Evolutionary conservation across 2,329 filamentous ascomycete species (phyloP).

Genomic region (Fusarium agapanthi): DNA sequence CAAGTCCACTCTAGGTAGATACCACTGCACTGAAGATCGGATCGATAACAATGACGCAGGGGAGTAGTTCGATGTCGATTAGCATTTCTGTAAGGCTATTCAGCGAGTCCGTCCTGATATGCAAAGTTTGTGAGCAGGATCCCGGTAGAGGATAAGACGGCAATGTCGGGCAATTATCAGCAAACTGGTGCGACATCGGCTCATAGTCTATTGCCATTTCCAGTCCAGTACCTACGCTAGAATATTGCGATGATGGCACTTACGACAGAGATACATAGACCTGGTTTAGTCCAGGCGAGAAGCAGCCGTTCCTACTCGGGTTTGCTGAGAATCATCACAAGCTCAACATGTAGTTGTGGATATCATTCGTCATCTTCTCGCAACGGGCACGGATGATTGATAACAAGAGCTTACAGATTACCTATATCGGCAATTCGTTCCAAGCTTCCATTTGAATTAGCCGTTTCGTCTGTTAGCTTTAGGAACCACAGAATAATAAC

Average conservation of each 20-base stretch:
- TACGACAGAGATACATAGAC: neutral
- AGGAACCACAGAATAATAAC: neutral
- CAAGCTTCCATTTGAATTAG: neutral
- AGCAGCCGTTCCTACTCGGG: neutral
- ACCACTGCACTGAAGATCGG: neutral
- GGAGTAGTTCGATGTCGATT: neutral
- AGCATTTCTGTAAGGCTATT: neutral
- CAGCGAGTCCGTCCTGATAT: neutral
- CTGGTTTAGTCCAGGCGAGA: neutral
- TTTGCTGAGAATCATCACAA: neutral
- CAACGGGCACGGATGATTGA: neutral
- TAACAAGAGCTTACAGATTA: neutral
- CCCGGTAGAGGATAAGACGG: neutral
- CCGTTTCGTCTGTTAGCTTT: no score
- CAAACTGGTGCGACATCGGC: neutral
- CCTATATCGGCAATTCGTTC: neutral
- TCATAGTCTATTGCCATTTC: neutral
- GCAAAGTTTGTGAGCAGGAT: neutral
- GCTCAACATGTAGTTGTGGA: neutral
- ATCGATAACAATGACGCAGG: constrained; percentile 18
- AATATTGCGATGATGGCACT: neutral
- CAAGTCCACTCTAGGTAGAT: neutral
- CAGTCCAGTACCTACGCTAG: neutral
- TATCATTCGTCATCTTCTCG: neutral
- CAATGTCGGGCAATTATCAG: neutral